Percentiles rank a stretch among this genome's conserved stretches.
These are phyloP conservation scores for Picea engelmannii DNA, from an alignment of 83 land plant species.

Conservation along the genomic window DNA sequence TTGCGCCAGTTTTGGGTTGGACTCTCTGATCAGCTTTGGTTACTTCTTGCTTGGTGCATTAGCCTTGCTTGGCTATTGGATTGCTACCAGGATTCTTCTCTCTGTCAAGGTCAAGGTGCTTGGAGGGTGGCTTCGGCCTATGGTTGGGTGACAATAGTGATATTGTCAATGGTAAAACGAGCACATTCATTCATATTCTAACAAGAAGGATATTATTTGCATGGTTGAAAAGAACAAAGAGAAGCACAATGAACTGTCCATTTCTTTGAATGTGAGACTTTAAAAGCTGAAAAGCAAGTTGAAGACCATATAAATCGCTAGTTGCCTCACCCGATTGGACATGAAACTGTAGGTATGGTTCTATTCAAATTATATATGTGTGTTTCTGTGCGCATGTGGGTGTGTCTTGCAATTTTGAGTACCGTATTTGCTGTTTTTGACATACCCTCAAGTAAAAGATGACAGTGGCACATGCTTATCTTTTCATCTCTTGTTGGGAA, in stretches of 20 bases:
- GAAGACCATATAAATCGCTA: conserved; percentile 71
- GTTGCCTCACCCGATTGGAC: conserved; percentile 73
- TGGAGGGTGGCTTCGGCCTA: too few species aligned
- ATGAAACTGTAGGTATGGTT: conserved; percentile 77
- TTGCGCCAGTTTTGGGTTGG: too few species aligned
- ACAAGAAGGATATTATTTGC: conserved; percentile 57
- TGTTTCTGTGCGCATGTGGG: neutral
- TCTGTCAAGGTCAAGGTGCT: too few species aligned
- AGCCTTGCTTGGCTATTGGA: too few species aligned
- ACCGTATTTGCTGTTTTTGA: neutral
- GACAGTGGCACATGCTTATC: neutral
- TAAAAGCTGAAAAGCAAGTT: conserved; percentile 80
- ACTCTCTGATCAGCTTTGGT: too few species aligned
- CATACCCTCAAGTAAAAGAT: conserved; percentile 3
- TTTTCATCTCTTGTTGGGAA: neutral
- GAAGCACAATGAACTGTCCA: conserved; percentile 36
- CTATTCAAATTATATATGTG: neutral
- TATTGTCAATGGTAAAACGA: too few species aligned
- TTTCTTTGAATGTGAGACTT: conserved; percentile 79
- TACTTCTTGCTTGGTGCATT: too few species aligned
- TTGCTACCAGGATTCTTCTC: too few species aligned
- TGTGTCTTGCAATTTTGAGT: neutral
- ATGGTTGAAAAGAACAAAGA: conserved; percentile 53
- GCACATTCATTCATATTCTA: too few species aligned
- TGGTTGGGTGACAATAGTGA: too few species aligned